Percentiles rank a stretch among this genome's conserved stretches.
Conservation (phyloP, 2,329 filamentous ascomycete genomes). For the Aspergillus eucalypticola region DNA sequence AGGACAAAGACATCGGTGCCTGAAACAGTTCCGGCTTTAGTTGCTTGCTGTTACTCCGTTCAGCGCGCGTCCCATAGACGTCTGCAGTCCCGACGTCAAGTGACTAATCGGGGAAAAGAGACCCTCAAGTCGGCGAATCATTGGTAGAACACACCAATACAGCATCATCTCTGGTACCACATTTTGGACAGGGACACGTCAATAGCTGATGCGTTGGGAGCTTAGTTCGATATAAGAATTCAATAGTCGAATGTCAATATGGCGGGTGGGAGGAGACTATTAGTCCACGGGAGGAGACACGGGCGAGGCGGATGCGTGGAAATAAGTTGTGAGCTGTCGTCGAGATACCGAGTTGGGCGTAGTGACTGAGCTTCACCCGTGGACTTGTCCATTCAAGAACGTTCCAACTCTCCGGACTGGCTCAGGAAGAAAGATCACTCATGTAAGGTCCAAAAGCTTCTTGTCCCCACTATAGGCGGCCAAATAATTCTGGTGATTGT, state of each 20-base stretch:
- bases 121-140: background rate
- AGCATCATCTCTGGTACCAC: background rate
- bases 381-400: too few species aligned
- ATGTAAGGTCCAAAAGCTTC: conserved; percentile 5
- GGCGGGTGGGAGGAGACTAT: background rate
- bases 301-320: conserved; percentile 4
- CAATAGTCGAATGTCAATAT: background rate
- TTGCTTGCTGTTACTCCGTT: background rate
- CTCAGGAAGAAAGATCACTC: background rate
- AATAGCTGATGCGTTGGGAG: conserved; percentile 6
- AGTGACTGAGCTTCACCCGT: background rate
- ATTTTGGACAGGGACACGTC: conserved; percentile 3
- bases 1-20: background rate
- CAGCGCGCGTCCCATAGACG: background rate
- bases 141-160: background rate
- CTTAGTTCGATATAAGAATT: background rate
- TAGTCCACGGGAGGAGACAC: background rate
- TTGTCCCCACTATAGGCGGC: conserved; percentile 4
- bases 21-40: conserved; percentile 5
- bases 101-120: background rate
- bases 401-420: background rate
- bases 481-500: background rate
- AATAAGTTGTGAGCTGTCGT: background rate
- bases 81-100: background rate
- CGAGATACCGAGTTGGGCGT: background rate